phyloP scores from a whole-genome alignment of 345 rosid genomes.

The Eucalyptus sp. region DNA sequence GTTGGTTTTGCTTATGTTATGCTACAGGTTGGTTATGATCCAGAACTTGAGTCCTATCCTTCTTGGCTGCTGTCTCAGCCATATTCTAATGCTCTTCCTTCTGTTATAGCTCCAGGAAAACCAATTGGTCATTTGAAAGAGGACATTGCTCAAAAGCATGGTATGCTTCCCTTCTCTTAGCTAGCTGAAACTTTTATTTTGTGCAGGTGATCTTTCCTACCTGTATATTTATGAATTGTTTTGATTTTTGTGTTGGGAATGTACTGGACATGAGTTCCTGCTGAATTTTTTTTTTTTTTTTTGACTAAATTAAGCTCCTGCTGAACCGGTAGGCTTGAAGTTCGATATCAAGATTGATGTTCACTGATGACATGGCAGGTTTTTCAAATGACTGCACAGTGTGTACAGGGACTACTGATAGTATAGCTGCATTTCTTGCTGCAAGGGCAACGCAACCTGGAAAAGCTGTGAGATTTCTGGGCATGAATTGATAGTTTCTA shows the following conservation, averaged over 20 bases:
- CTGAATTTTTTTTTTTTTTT: neutral
- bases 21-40: slow-evolving; percentile 86
- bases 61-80: slow-evolving; percentile 82
- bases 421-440: slow-evolving; percentile 95
- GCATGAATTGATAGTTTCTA: neutral
- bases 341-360: neutral
- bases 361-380: slow-evolving; percentile 27
- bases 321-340: neutral
- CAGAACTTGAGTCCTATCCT: slow-evolving; percentile 75
- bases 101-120: slow-evolving; percentile 69
- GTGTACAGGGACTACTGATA: slow-evolving; percentile 90
- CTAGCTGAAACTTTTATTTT: neutral
- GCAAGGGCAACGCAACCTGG: slow-evolving; percentile 79
- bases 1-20: neutral
- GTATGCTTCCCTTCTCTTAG: slow-evolving; percentile 12
- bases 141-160: slow-evolving; percentile 37
- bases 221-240: neutral
- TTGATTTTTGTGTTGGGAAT: neutral
- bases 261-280: neutral
- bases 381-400: slow-evolving; percentile 59
- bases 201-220: neutral
- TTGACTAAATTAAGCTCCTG: neutral
- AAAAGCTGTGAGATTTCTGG: slow-evolving; percentile 52
- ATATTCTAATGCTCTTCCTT: slow-evolving; percentile 61
- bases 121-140: slow-evolving; percentile 52